Evolutionary conservation across 2,329 filamentous ascomycete genomes (phyloP).

Genomic region (Plenodomus lindquistii): DNA sequence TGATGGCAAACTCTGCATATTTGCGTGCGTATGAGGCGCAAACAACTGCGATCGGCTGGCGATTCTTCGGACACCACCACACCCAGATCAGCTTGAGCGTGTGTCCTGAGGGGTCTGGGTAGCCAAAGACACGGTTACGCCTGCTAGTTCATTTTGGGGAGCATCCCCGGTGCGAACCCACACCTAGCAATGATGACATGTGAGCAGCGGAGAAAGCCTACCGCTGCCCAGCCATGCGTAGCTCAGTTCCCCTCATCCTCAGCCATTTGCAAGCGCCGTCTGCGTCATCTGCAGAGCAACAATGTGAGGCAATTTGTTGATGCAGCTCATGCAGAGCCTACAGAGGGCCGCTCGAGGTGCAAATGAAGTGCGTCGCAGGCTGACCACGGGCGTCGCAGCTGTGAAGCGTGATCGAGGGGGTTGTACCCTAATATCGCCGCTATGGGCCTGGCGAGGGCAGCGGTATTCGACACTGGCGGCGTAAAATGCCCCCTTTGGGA

Average conservation of each 20-base stretch:
- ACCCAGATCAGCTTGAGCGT: constrained; percentile 6
- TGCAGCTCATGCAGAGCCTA: neutral
- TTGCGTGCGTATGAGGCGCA: constrained; percentile 11
- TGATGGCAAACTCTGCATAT: constrained; percentile 18
- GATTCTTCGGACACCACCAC: constrained; percentile 8
- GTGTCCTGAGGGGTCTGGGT: neutral
- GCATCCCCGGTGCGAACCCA: constrained; percentile 11
- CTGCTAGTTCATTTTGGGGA: constrained; percentile 12
- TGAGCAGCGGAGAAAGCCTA: constrained; percentile 3
- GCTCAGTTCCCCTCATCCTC: neutral
- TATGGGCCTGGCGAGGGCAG: constrained; percentile 11
- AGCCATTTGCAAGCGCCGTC: constrained; percentile 7
- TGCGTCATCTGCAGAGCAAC: constrained; percentile 22
- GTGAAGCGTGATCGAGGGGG: constrained; percentile 18
- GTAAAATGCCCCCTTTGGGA: constrained; percentile 14
- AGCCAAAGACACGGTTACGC: constrained; percentile 10
- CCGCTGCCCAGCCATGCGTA: neutral
- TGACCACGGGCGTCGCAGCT: constrained; percentile 20
- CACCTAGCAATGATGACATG: constrained; percentile 2
- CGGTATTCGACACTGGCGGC: neutral
- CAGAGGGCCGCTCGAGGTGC: constrained; percentile 19
- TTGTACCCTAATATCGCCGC: constrained; percentile 22
- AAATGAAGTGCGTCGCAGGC: constrained; percentile 27
- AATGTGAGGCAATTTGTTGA: constrained; percentile 19
- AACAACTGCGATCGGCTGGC: constrained; percentile 1